Conservation (phyloP, 139 green algal species). For the Micromonas pusilla region DNA sequence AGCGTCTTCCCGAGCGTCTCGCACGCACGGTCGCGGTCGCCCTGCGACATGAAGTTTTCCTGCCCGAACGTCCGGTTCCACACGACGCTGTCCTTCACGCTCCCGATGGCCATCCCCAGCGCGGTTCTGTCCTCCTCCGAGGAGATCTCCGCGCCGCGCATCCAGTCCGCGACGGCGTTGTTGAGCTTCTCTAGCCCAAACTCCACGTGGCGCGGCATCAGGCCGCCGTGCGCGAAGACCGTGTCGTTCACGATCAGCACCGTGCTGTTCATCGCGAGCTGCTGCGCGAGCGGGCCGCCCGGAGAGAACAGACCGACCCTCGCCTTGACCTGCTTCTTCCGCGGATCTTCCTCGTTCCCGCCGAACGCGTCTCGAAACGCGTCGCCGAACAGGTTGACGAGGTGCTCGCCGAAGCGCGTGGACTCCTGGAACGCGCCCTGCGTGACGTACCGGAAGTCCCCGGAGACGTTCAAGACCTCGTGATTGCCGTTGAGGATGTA, state of each 20-base stretch:
- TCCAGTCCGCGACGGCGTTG: conserved; percentile 36
- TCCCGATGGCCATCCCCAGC: conserved; percentile 35
- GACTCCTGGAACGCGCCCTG: conserved; percentile 36
- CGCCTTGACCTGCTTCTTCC: conserved; percentile 29
- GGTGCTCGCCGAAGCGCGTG: conserved; percentile 13
- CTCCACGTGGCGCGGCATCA: conserved; percentile 81
- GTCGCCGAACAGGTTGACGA: conserved; percentile 20
- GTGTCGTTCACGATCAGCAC: conserved; percentile 67
- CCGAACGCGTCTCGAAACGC: not conserved
- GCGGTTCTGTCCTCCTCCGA: not conserved
- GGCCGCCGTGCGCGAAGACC: conserved; percentile 92
- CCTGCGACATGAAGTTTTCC: conserved; percentile 63
- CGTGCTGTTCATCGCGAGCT: conserved; percentile 73
- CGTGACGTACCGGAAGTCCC: conserved; percentile 74
- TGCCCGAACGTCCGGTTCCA: conserved; percentile 85
- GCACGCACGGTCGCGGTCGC: conserved; percentile 63
- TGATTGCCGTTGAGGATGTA: conserved; percentile 79
- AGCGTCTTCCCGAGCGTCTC: conserved; percentile 60
- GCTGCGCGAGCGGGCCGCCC: conserved; percentile 57
- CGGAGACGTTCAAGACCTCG: conserved; percentile 76
- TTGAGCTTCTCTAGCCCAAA: conserved; percentile 81
- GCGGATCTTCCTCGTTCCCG: conserved; percentile 7
- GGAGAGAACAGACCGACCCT: conserved; percentile 54
- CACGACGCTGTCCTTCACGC: conserved; percentile 69
- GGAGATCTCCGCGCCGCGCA: conserved; percentile 25